These are phyloP conservation scores for Taphrina communis DNA, from an alignment of 1,139 yeast genomes.

Conservation along the genomic window DNA sequence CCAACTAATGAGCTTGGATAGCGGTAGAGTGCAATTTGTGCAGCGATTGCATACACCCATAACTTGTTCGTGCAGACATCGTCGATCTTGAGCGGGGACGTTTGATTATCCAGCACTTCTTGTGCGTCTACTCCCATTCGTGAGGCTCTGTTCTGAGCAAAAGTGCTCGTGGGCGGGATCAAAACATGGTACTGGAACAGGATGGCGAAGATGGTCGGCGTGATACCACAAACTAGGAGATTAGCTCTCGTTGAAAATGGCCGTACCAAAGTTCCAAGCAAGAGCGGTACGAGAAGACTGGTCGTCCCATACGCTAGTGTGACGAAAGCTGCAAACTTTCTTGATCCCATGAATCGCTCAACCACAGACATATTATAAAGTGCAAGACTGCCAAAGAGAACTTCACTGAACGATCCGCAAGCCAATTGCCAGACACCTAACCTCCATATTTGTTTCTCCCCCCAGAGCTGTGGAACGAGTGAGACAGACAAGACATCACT, in stretches of 20 bases:
- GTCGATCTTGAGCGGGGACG: not conserved
- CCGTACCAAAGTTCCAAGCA: conserved; percentile 38
- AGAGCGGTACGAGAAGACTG: conserved; percentile 42
- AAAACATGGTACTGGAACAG: conserved; percentile 62
- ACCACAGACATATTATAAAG: conserved; percentile 66
- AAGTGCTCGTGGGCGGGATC: conserved; percentile 58
- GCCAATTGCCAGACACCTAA: conserved; percentile 61
- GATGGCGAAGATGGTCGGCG: conserved; percentile 65
- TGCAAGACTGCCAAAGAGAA: conserved; percentile 59
- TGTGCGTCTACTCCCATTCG: not conserved
- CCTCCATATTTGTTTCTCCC: conserved; percentile 73
- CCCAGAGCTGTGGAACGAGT: conserved; percentile 64
- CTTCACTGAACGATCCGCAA: conserved; percentile 71
- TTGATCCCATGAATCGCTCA: conserved; percentile 70
- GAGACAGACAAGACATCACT: conserved; percentile 63
- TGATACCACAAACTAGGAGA: conserved; percentile 63
- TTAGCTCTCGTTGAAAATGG: conserved; percentile 47
- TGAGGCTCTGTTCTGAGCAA: conserved; percentile 53
- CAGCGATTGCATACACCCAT: conserved; percentile 61
- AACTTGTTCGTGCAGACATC: conserved; percentile 58
- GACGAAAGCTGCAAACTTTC: conserved; percentile 54
- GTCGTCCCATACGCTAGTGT: conserved; percentile 42
- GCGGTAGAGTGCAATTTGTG: conserved; percentile 62
- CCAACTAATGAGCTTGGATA: conserved; percentile 58
- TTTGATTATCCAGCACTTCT: not conserved